Evolutionary conservation across 768 basidiomycete genomes (phyloP).

Genomic region (Pleurotus salmoneostramineus): DNA sequence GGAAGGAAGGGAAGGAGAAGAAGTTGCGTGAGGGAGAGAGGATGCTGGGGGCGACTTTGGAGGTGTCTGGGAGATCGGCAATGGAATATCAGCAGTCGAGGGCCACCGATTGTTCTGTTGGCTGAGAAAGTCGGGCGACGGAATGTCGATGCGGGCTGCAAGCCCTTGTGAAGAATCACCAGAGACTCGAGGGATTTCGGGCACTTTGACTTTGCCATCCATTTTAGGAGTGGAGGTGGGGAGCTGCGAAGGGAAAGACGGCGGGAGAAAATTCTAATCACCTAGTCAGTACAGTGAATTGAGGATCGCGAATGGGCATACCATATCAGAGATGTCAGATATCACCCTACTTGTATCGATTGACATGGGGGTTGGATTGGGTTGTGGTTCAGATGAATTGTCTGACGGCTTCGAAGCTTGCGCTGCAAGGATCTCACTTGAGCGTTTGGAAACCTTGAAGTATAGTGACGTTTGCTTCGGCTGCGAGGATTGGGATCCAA

Average conservation of each 20-base stretch:
- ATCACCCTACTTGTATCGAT: neutral
- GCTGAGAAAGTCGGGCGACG: neutral
- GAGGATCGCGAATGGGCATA: conserved; percentile 10
- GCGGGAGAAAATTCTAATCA: conserved; percentile 43
- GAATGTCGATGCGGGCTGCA: neutral
- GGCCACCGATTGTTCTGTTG: neutral
- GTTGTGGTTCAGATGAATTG: neutral
- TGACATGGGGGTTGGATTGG: neutral
- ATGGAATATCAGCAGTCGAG: neutral
- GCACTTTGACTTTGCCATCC: conserved; percentile 33
- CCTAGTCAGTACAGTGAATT: conserved; percentile 6
- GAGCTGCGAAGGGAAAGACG: conserved; percentile 51
- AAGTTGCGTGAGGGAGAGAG: neutral
- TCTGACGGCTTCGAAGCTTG: neutral
- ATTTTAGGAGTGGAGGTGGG: conserved; percentile 49
- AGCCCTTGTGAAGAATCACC: conserved; percentile 21
- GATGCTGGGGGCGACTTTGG: neutral
- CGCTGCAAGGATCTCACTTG: neutral
- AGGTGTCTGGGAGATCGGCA: neutral
- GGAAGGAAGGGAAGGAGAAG: conserved; percentile 1
- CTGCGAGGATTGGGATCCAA: neutral
- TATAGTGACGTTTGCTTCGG: conserved; percentile 1
- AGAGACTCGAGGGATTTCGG: conserved; percentile 30
- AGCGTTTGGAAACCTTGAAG: conserved; percentile 3
- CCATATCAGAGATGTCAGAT: conserved; percentile 24